phyloP scores from a whole-genome alignment of 2,329 filamentous ascomycete genomes.

The Cercospora citrullina region DNA sequence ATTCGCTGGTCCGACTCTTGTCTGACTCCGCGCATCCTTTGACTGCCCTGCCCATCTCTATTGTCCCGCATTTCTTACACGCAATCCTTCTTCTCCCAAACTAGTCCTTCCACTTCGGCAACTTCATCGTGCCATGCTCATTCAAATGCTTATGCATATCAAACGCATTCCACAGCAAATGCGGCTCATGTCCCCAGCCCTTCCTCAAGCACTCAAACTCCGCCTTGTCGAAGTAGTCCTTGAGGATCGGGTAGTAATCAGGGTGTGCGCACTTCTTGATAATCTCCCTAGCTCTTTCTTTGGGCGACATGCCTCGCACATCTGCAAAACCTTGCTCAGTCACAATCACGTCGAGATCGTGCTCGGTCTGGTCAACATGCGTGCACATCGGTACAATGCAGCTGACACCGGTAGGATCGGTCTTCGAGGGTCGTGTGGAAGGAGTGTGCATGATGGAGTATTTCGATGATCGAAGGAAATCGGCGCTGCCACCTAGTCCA shows the following conservation, averaged over 20 bases:
- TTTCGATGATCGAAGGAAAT: conserved; percentile 76
- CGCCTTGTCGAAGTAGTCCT: conserved; percentile 80
- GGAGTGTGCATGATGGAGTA: conserved; percentile 95
- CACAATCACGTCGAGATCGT: conserved; percentile 89
- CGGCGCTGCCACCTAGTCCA: conserved; percentile 77
- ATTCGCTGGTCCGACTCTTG: not conserved
- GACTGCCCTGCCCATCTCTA: not conserved
- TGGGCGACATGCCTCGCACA: conserved; percentile 75
- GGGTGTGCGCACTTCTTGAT: conserved; percentile 86
- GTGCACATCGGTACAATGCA: conserved; percentile 95
- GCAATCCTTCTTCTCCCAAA: not conserved
- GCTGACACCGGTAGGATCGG: conserved; percentile 75
- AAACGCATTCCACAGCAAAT: conserved; percentile 81
- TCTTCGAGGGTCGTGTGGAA: conserved; percentile 75
- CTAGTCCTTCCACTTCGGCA: conserved; percentile 59
- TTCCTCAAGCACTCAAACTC: conserved; percentile 83
- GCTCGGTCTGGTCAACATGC: conserved; percentile 89
- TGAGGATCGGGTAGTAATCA: conserved; percentile 77
- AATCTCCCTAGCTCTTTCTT: conserved; percentile 79
- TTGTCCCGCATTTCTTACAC: not conserved
- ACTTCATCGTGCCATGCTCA: conserved; percentile 87
- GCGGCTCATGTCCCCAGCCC: conserved; percentile 88
- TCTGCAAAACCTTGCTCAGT: conserved; percentile 77
- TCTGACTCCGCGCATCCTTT: not conserved
- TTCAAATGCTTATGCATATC: conserved; percentile 84